Evolutionary conservation across 805 yeast species (phyloP), one percentile per base, ranked within the genome.

Genomic region (Cyberlindnera xishuangbannaensis): DNA sequence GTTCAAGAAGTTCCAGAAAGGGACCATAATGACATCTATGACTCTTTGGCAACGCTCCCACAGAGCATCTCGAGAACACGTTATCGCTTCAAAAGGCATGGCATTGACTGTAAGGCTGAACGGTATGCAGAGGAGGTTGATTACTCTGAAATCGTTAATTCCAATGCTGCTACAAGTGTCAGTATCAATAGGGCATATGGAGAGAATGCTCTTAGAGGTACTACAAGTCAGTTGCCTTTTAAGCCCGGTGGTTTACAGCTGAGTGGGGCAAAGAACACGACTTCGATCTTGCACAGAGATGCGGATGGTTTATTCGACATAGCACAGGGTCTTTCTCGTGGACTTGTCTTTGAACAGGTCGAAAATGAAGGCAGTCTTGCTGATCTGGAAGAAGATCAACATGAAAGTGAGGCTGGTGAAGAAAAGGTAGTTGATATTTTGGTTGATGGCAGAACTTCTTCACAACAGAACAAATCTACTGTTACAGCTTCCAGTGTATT

Each of bases 241-340:
- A 78, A 81, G 37, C 98, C 98, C 0, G 97, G 98, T 44, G 97
- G 97, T 3, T 45, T 73, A n/a, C 60, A 60, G 3, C 48, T 42
- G 18, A 21, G 55, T 49, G 48, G 55, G 15, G 49, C 51, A 7
- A 70, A 65, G 32, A 59, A 55, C 4, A 51, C 64, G 0, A 45
- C 57, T 25, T 59, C 62, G 27, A 51, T 83, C 29, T 22, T 48
- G 11, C 92, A 82, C 48, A 71, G 79, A 49, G 90, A 83, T 49
- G 61, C 59, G 3, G 66, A 73, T 20, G 98, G 97, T 0, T 58
- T 92, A 23, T 83, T 80, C 50, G 94, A 85, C 54, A 58, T 75
- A 2, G 92, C 97, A 0, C 90, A 80, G 14, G 96, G 96, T 0
- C 65, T 92, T 34, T 52, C 72, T 6, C 65, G 97, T 40, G 95